These are phyloP conservation scores for Ceratocystis eucalypticola DNA, from an alignment of 2,329 filamentous ascomycete genomes.

Conservation along the genomic window DNA sequence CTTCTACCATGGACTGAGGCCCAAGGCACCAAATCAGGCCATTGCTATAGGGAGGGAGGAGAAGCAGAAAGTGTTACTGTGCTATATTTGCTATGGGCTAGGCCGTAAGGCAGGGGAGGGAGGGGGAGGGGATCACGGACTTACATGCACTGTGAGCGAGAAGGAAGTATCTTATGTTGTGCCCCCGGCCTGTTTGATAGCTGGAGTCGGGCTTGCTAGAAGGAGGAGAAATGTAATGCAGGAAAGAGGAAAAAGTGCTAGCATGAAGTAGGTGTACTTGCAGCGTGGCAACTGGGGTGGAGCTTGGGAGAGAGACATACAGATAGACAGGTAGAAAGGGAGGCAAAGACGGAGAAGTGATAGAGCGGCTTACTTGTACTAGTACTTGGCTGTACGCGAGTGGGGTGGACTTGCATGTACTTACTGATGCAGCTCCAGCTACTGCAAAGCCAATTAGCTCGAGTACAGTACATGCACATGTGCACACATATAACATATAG, in stretches of 20 bases:
- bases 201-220: background rate
- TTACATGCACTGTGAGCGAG: background rate
- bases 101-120: background rate
- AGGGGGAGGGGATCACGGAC: background rate
- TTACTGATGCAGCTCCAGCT: background rate
- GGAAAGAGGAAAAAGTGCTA: background rate
- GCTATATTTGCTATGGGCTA: background rate
- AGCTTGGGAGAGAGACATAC: background rate
- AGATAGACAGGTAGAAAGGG: background rate
- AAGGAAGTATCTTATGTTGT: too few species aligned
- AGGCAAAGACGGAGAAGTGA: background rate
- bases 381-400: background rate
- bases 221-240: background rate
- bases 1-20: constrained; percentile 4
- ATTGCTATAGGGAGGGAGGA: background rate
- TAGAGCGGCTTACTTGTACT: background rate
- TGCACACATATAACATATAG: background rate
- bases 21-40: background rate
- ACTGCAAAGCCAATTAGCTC: too few species aligned
- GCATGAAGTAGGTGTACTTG: background rate
- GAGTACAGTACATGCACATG: background rate
- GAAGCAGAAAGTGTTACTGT: background rate
- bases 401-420: background rate
- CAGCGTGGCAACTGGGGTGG: background rate
- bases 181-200: background rate